Conservation (phyloP, 1,139 yeast genomes). For the Arxiozyma slooffiae region DNA sequence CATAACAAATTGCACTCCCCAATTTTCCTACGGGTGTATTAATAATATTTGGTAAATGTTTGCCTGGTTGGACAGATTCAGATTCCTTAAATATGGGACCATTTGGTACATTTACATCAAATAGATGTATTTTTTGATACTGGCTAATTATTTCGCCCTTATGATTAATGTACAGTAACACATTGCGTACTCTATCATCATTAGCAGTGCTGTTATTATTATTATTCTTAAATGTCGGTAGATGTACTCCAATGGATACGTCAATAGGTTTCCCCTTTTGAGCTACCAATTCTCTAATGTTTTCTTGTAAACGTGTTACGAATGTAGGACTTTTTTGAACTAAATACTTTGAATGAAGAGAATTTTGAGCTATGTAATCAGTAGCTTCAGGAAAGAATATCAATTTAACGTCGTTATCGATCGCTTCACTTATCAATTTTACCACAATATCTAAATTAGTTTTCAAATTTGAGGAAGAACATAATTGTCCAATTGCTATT, state of each 20-base stretch:
- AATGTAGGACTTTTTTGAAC: slow-evolving; percentile 35
- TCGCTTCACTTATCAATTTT: slow-evolving; percentile 53
- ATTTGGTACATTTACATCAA: slow-evolving; percentile 72
- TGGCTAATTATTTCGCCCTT: slow-evolving; percentile 54
- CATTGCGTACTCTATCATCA: slow-evolving; percentile 49
- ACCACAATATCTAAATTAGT: slow-evolving; percentile 53
- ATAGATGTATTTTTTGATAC: slow-evolving; percentile 80
- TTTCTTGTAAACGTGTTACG: slow-evolving; percentile 41
- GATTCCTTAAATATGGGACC: slow-evolving; percentile 73
- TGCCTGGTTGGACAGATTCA: slow-evolving; percentile 74
- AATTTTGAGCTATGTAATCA: slow-evolving; percentile 69
- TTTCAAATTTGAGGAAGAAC: slow-evolving; percentile 56
- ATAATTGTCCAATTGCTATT: slow-evolving; percentile 80
- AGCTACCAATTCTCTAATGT: slow-evolving; percentile 35
- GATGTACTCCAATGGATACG: slow-evolving; percentile 74
- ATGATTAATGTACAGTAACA: slow-evolving; percentile 59
- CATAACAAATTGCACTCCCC: slow-evolving; percentile 79
- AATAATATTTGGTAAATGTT: slow-evolving; percentile 45
- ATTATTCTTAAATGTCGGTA: slow-evolving; percentile 38
- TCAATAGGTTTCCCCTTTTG: slow-evolving; percentile 30
- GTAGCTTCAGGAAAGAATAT: slow-evolving; percentile 89
- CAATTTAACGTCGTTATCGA: slow-evolving; percentile 47
- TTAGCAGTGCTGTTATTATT: slow-evolving; percentile 4
- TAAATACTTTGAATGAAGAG: slow-evolving; percentile 52
- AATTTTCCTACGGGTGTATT: slow-evolving; percentile 48